Conservation (phyloP, 2,329 filamentous ascomycete genomes). For the Byssochlamys sp. region DNA sequence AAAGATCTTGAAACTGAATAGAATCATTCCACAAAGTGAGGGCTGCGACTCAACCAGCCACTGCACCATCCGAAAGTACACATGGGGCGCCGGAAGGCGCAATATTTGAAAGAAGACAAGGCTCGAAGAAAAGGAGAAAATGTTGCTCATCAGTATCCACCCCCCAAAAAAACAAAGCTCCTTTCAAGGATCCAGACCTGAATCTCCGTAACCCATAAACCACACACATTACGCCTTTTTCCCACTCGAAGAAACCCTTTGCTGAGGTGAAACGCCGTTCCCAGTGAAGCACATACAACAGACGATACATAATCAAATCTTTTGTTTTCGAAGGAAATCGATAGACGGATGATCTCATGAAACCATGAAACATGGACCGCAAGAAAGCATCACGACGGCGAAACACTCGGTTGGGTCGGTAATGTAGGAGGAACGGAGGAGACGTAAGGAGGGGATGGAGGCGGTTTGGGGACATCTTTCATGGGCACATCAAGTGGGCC, state of each 20-base stretch:
- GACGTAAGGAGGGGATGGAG: conserved; percentile 16
- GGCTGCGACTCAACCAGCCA: not conserved
- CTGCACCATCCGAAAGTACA: not conserved
- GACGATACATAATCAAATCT: not conserved
- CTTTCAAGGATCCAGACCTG: not conserved
- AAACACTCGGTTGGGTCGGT: conserved; percentile 1
- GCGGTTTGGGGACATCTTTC: conserved; percentile 22
- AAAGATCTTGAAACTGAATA: not conserved
- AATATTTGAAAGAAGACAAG: not conserved
- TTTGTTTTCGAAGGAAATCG: not conserved
- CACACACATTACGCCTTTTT: not conserved
- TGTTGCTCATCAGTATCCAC: not conserved
- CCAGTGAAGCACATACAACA: not conserved
- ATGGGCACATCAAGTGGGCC: conserved; percentile 19
- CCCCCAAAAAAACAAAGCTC: not conserved
- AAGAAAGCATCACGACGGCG: not conserved
- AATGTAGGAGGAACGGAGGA: conserved; percentile 17
- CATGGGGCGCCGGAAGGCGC: not conserved
- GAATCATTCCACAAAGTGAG: not conserved
- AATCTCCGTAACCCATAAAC: not conserved
- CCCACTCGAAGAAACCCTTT: not conserved
- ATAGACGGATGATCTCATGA: not conserved
- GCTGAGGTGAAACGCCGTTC: not conserved
- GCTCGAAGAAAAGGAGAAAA: not conserved
- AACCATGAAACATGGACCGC: not conserved